Conservation (phyloP, 495 filamentous ascomycete species). For the Achaetomiella virescens region DNA sequence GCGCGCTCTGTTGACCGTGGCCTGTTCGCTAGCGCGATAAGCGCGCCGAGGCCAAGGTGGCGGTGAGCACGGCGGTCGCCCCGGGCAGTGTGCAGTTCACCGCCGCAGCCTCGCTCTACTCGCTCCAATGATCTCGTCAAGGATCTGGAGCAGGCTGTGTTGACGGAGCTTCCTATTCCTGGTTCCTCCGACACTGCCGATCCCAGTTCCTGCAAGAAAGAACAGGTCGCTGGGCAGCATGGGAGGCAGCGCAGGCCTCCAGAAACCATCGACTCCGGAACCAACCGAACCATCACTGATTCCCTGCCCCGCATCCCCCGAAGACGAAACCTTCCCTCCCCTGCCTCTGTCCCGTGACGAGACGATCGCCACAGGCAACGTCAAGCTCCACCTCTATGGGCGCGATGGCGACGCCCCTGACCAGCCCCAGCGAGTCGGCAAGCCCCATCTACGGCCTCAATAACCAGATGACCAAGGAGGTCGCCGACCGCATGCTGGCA, state of each 20-base stretch:
- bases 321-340: slow-evolving; percentile 35
- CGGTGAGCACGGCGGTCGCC: slow-evolving; percentile 55
- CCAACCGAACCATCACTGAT: slow-evolving; percentile 24
- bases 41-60: slow-evolving; percentile 58
- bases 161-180: slow-evolving; percentile 18
- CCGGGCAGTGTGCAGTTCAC: slow-evolving; percentile 55
- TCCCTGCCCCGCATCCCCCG: slow-evolving; percentile 45
- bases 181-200: slow-evolving; percentile 36
- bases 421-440: slow-evolving; percentile 45
- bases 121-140: slow-evolving; percentile 28
- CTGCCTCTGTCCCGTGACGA: slow-evolving; percentile 30
- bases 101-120: slow-evolving; percentile 31
- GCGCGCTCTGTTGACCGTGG: slow-evolving; percentile 53
- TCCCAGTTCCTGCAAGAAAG: slow-evolving; percentile 27
- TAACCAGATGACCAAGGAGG: slow-evolving; percentile 47
- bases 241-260: slow-evolving; percentile 27
- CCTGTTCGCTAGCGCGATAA: slow-evolving; percentile 51
- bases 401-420: slow-evolving; percentile 37
- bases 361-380: slow-evolving; percentile 34
- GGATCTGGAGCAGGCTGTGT: slow-evolving; percentile 16
- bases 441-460: slow-evolving; percentile 53
- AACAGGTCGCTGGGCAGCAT: too few species aligned
- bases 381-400: slow-evolving; percentile 44
- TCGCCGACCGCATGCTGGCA: slow-evolving; percentile 52
- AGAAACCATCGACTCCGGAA: slow-evolving; percentile 28